Conservation (phyloP, 2,329 filamentous ascomycete species). For the Aspergillus sergii region DNA sequence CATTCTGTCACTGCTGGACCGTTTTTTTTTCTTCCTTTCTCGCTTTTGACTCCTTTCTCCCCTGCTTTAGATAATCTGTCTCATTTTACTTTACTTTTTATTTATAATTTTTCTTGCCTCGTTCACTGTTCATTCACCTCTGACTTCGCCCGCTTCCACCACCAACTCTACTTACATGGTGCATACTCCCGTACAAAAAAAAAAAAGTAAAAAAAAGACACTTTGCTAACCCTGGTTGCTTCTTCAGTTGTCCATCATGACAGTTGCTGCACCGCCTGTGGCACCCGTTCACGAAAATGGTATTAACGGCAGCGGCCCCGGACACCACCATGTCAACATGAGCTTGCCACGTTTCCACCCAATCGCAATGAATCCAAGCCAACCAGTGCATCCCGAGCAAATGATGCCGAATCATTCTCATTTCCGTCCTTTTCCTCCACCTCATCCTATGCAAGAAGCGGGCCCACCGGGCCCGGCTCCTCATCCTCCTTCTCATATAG, state of each 20-base stretch:
- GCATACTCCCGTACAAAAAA: neutral
- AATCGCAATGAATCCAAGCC: conserved; percentile 44
- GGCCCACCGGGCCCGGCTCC: conserved; percentile 27
- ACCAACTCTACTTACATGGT: conserved; percentile 5
- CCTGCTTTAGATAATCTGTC: conserved; percentile 6
- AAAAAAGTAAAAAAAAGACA: conserved; percentile 4
- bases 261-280: conserved; percentile 39
- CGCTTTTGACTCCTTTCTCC: neutral
- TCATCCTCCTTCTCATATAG: conserved; percentile 32
- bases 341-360: conserved; percentile 42
- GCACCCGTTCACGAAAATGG: conserved; percentile 37
- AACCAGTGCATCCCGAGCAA: conserved; percentile 35
- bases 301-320: conserved; percentile 29
- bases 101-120: neutral
- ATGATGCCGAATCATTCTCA: conserved; percentile 37
- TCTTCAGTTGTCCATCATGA: conserved; percentile 31
- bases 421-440: conserved; percentile 35
- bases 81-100: neutral
- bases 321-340: conserved; percentile 32
- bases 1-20: conserved; percentile 2
- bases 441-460: conserved; percentile 32
- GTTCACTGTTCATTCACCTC: neutral
- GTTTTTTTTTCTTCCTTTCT: conserved; percentile 1
- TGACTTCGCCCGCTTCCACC: neutral
- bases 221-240: conserved; percentile 15